phyloP scores from a whole-genome alignment of 768 basidiomycete genomes.

The Pleurotus tuoliensis region DNA sequence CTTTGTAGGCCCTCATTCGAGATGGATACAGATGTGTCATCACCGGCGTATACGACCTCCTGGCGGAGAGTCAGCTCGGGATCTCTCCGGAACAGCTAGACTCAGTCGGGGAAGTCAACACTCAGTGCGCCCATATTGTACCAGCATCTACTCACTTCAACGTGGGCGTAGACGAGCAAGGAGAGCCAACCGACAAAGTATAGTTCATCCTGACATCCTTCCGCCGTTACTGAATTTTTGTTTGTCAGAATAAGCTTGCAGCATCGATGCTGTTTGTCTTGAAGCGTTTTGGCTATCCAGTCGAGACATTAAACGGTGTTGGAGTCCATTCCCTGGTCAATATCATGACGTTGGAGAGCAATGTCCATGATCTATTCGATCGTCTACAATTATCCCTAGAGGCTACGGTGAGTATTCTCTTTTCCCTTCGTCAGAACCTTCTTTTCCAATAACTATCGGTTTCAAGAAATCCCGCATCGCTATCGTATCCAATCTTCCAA shows the following conservation, averaged over 20 bases:
- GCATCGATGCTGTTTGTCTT: neutral
- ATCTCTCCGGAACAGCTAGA: too few species aligned
- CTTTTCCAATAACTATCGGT: neutral
- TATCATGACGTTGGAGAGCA: slow-evolving; percentile 2
- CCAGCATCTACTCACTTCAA: neutral
- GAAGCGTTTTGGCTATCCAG: neutral
- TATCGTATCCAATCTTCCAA: neutral
- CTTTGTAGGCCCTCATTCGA: slow-evolving; percentile 4
- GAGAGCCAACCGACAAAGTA: neutral
- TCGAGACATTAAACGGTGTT: neutral
- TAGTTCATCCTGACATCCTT: neutral
- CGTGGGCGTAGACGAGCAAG: neutral
- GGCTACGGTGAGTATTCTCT: slow-evolving; percentile 1
- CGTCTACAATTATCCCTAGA: slow-evolving; percentile 1
- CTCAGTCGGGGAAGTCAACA: neutral
- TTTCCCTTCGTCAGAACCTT: neutral
- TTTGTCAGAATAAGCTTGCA: neutral
- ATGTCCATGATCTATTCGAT: neutral
- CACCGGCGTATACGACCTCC: neutral
- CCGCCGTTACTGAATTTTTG: neutral
- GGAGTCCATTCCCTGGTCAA: slow-evolving; percentile 4
- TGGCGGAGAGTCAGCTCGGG: neutral
- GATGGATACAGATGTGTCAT: slow-evolving; percentile 6
- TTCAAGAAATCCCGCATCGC: neutral
- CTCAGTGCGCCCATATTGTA: neutral